Evolutionary conservation across 1,284 basidiomycete species (phyloP).

Genomic region (Ceratobasidium sp.): DNA sequence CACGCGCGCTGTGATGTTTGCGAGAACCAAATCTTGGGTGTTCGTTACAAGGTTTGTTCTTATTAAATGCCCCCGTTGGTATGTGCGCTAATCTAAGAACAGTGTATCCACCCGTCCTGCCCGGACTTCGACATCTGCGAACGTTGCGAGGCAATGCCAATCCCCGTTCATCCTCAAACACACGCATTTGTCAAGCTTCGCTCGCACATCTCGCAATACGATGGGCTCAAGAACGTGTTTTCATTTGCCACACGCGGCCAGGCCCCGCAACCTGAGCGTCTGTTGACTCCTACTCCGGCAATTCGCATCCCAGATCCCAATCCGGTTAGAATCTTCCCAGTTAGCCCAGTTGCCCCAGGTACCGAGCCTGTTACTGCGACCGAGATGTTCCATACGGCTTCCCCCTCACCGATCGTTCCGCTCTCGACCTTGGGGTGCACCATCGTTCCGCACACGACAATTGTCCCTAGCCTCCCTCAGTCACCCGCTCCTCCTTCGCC

Average conservation of each 20-base stretch:
- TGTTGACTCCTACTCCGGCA: constrained; percentile 34
- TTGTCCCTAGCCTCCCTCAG: constrained; percentile 39
- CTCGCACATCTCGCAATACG: constrained; percentile 46
- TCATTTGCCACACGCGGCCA: constrained; percentile 43
- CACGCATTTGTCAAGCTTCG: constrained; percentile 88
- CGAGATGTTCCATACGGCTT: constrained; percentile 45
- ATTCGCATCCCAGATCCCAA: constrained; percentile 27
- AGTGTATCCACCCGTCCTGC: constrained; percentile 87
- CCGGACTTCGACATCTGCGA: constrained; percentile 88
- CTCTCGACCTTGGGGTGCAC: constrained; percentile 36
- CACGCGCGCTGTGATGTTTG: constrained; percentile 71
- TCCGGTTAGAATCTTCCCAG: constrained; percentile 1
- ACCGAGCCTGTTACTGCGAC: constrained; percentile 37
- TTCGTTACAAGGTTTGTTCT: constrained; percentile 74
- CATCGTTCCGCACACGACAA: constrained; percentile 39
- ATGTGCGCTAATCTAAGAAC: constrained; percentile 41
- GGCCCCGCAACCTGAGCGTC: constrained; percentile 1
- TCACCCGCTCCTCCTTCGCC: constrained; percentile 29
- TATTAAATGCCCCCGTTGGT: neutral
- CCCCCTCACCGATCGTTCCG: constrained; percentile 37
- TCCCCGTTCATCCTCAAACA: constrained; percentile 76
- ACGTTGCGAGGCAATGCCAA: constrained; percentile 83
- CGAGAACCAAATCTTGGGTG: constrained; percentile 67
- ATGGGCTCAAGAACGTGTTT: constrained; percentile 45
- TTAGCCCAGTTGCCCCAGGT: constrained; percentile 14